Conservation (phyloP, 768 basidiomycete genomes). For the Mycena pura region DNA sequence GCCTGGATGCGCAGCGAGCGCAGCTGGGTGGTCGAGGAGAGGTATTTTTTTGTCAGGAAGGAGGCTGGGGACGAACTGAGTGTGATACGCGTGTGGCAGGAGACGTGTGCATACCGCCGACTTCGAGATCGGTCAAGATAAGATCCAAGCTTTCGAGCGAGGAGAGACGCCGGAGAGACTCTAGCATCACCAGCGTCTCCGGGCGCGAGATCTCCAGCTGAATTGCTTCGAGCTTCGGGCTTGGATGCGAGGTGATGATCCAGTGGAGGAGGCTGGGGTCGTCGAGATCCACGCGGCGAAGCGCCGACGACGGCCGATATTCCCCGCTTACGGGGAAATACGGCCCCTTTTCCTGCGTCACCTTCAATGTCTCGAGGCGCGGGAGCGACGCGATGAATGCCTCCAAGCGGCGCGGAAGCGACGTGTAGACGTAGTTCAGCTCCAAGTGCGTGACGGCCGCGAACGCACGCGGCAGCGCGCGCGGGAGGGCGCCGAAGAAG, state of each 20-base stretch:
- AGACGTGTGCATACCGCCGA: background rate
- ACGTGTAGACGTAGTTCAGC: background rate
- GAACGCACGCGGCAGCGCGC: background rate
- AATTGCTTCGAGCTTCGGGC: background rate
- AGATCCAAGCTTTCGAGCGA: slow-evolving; percentile 7
- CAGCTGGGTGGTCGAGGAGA: background rate
- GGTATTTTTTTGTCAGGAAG: background rate
- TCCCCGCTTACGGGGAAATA: too few relatives aligned
- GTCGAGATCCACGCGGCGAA: slow-evolving; percentile 17
- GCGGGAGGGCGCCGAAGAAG: background rate
- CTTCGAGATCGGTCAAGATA: slow-evolving; percentile 2
- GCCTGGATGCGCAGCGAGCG: slow-evolving; percentile 11
- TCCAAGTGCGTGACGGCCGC: background rate
- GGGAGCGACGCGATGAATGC: background rate
- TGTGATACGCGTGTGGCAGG: background rate
- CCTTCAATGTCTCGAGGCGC: background rate
- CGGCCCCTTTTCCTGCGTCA: background rate
- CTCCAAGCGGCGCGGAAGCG: background rate
- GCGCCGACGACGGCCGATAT: background rate
- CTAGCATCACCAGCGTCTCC: background rate
- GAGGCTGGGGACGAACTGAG: background rate
- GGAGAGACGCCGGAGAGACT: slow-evolving; percentile 7
- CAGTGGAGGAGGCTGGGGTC: slow-evolving; percentile 3
- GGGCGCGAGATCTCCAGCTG: slow-evolving; percentile 11
- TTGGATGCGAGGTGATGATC: background rate